Percentiles rank a stretch among this genome's conserved stretches.
Conservation (phyloP, 108 stramenopile genomes). For the Skeletonema menzelii region DNA sequence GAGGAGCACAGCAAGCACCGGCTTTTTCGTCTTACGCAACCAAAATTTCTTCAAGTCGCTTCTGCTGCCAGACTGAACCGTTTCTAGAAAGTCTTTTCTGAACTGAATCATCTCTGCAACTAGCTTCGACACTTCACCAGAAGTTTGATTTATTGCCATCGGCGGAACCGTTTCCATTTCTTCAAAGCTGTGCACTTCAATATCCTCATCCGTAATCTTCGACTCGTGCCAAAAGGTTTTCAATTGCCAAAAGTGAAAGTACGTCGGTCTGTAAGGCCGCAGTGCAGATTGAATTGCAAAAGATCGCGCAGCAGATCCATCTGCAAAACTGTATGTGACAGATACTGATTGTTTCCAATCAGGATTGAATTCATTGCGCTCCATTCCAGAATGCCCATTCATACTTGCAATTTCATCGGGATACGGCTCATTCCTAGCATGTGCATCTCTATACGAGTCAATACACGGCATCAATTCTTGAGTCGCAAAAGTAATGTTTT, state of each 20-base stretch:
- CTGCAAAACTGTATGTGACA: slow-evolving; percentile 91
- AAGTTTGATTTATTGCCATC: slow-evolving; percentile 54
- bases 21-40: slow-evolving; percentile 94
- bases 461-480: slow-evolving; percentile 86
- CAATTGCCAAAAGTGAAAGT: slow-evolving; percentile 93
- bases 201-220: slow-evolving; percentile 85
- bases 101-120: slow-evolving; percentile 91
- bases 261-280: slow-evolving; percentile 90
- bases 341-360: slow-evolving; percentile 85
- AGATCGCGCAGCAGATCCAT: slow-evolving; percentile 92
- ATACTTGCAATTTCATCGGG: slow-evolving; percentile 46
- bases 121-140: slow-evolving; percentile 52
- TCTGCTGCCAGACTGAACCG: slow-evolving; percentile 30
- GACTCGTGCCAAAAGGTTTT: slow-evolving; percentile 97
- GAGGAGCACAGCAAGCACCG: slow-evolving; percentile 95
- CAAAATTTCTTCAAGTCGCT: slow-evolving; percentile 91
- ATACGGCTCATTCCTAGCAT: slow-evolving; percentile 58
- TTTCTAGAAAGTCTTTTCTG: slow-evolving; percentile 66
- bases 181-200: slow-evolving; percentile 91
- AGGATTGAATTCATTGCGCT: slow-evolving; percentile 52
- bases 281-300: slow-evolving; percentile 94
- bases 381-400: neutral
- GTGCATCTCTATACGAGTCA: slow-evolving; percentile 84
- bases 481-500: slow-evolving; percentile 95
- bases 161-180: slow-evolving; percentile 93